Conservation (phyloP, 2,329 filamentous ascomycete genomes). For the Pezicula neosporulosa region DNA sequence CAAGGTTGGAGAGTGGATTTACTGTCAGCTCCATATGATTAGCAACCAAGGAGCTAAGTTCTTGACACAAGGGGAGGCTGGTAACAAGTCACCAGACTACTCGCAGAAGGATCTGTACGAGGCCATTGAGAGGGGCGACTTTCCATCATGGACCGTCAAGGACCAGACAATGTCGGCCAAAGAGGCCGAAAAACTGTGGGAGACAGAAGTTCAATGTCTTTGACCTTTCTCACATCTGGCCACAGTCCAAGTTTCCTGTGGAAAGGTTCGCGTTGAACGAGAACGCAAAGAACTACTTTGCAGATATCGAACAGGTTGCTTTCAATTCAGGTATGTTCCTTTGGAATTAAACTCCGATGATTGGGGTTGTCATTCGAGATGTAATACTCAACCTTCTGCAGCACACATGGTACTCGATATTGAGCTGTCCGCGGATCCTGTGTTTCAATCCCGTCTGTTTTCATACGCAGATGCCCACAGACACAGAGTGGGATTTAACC, state of each 20-base stretch:
- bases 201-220: constrained; percentile 44
- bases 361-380: too few species aligned
- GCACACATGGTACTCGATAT: constrained; percentile 62
- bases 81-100: constrained; percentile 44
- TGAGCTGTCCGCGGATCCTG: constrained; percentile 65
- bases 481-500: constrained; percentile 53
- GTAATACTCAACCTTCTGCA: too few species aligned
- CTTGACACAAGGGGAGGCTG: constrained; percentile 45
- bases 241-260: constrained; percentile 42
- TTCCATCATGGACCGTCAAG: constrained; percentile 51
- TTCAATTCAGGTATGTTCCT: constrained; percentile 48
- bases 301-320: constrained; percentile 65
- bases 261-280: constrained; percentile 44
- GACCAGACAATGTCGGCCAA: constrained; percentile 49
- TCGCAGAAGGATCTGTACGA: constrained; percentile 49
- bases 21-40: constrained; percentile 50
- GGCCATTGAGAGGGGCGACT: constrained; percentile 48
- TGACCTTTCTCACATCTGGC: constrained; percentile 52
- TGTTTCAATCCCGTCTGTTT: constrained; percentile 65
- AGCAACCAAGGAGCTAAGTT: constrained; percentile 50
- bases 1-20: constrained; percentile 48
- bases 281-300: constrained; percentile 54
- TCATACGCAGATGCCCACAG: constrained; percentile 64
- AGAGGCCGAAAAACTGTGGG: constrained; percentile 45
- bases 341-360: too few species aligned